These are phyloP conservation scores for Fusarium tanahbumbuense DNA, from an alignment of 2,329 filamentous ascomycete species.

Conservation along the genomic window DNA sequence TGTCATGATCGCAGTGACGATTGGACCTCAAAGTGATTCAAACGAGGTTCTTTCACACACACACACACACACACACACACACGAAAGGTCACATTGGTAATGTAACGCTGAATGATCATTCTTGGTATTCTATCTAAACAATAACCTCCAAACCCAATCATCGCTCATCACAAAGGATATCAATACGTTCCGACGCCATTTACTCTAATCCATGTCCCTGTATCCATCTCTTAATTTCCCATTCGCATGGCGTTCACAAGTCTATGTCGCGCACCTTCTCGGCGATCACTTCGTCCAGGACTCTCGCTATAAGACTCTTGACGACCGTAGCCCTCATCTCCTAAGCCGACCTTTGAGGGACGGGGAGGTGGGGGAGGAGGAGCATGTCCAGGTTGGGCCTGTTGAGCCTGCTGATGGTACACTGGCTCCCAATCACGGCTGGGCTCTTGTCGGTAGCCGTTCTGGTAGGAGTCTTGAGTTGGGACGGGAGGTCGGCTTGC, in stretches of 20 bases:
- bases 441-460: constrained; percentile 40
- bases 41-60: neutral
- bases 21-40: neutral
- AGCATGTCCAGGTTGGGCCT: constrained; percentile 38
- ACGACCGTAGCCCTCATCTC: constrained; percentile 50
- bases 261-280: constrained; percentile 51
- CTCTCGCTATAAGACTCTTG: constrained; percentile 41
- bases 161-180: constrained; percentile 37
- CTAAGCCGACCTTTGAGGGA: constrained; percentile 53
- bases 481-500: constrained; percentile 34
- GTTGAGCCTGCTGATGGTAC: constrained; percentile 36
- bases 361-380: constrained; percentile 54
- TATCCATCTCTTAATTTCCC: constrained; percentile 31
- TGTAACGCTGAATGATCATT: neutral
- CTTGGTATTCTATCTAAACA: constrained; percentile 31
- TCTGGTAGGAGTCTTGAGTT: constrained; percentile 37
- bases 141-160: constrained; percentile 14
- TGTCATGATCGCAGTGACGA: neutral
- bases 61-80: neutral
- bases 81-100: neutral
- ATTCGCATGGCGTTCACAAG: constrained; percentile 51
- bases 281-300: constrained; percentile 39
- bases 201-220: constrained; percentile 7
- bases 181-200: constrained; percentile 36
- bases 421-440: constrained; percentile 49